Percentiles rank a stretch among this genome's conserved stretches.
These are phyloP conservation scores for Podaxis carcinomalis DNA, from an alignment of 768 basidiomycete species.

Conservation along the genomic window DNA sequence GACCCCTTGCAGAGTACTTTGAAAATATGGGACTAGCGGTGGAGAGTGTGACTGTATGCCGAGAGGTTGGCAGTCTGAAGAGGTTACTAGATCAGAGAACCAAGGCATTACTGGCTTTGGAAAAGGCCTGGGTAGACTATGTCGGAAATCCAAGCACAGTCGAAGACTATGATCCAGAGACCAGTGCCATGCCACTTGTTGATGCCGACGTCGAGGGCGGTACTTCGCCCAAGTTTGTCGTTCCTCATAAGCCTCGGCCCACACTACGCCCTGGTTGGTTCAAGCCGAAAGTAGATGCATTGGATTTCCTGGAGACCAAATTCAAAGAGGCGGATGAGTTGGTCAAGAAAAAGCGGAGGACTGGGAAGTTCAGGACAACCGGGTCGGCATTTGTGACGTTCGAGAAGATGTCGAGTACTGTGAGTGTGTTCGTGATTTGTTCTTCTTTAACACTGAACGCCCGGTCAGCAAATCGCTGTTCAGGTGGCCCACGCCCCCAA, in stretches of 20 bases:
- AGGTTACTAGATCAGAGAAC: constrained; percentile 76
- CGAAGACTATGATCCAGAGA: constrained; percentile 75
- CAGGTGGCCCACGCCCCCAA: constrained; percentile 77
- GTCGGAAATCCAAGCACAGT: constrained; percentile 92
- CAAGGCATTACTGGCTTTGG: constrained; percentile 71
- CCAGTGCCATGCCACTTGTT: constrained; percentile 40
- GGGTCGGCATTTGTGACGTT: constrained; percentile 94
- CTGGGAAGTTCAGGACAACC: constrained; percentile 76
- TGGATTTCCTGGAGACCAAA: constrained; percentile 79
- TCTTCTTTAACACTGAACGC: constrained; percentile 1
- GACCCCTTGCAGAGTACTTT: constrained; percentile 87
- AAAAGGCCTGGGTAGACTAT: constrained; percentile 83
- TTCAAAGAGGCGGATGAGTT: constrained; percentile 82
- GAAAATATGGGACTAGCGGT: constrained; percentile 84
- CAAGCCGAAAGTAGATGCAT: constrained; percentile 74
- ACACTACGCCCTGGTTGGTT: constrained; percentile 76
- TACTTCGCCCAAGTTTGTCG: constrained; percentile 52
- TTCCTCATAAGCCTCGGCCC: constrained; percentile 73
- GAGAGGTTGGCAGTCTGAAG: constrained; percentile 76
- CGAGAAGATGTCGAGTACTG: constrained; percentile 90
- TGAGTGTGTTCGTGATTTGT: constrained; percentile 32
- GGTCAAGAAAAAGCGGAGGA: constrained; percentile 68
- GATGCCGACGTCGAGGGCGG: constrained; percentile 54
- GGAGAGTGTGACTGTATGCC: constrained; percentile 87
- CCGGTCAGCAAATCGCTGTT: constrained; percentile 73